Conservation (phyloP, 148 eudicot species). For the Arctostaphylos glauca region DNA sequence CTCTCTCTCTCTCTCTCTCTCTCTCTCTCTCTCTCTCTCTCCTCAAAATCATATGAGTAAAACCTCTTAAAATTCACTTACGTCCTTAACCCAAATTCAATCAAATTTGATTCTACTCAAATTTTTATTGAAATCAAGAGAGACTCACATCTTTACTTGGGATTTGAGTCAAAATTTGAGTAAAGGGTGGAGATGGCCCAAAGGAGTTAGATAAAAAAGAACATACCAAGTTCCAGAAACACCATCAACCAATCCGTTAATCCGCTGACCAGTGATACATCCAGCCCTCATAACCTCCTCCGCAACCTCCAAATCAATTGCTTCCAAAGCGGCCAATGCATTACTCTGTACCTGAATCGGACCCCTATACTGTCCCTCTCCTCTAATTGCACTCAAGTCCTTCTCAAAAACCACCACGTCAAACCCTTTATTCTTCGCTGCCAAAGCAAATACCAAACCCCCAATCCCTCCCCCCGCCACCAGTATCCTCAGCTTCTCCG, state of each 20-base stretch:
- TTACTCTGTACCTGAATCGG: constrained; percentile 96
- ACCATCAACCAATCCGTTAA: constrained; percentile 93
- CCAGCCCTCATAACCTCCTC: constrained; percentile 85
- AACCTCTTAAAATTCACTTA: no score
- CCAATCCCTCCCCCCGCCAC: constrained; percentile 98
- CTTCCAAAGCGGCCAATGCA: constrained; percentile 94
- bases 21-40: no score
- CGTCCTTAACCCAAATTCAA: no score
- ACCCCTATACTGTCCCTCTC: constrained; percentile 95
- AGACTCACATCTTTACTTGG: no score
- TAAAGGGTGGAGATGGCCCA: no score
- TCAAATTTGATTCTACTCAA: no score
- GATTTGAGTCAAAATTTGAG: no score
- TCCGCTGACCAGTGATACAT: constrained; percentile 89
- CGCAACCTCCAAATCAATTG: constrained; percentile 92
- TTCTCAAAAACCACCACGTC: constrained; percentile 90
- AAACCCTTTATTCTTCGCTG: constrained; percentile 85
- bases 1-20: no score
- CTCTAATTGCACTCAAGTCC: constrained; percentile 90
- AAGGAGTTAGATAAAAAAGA: background rate
- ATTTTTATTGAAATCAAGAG: no score
- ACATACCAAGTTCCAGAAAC: constrained; percentile 80
- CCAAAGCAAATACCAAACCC: constrained; percentile 82
- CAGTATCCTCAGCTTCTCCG: constrained; percentile 38
- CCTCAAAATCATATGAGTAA: no score